phyloP scores from a whole-genome alignment of 2,329 filamentous ascomycete genomes.

The Endoconidiophora polonica region DNA sequence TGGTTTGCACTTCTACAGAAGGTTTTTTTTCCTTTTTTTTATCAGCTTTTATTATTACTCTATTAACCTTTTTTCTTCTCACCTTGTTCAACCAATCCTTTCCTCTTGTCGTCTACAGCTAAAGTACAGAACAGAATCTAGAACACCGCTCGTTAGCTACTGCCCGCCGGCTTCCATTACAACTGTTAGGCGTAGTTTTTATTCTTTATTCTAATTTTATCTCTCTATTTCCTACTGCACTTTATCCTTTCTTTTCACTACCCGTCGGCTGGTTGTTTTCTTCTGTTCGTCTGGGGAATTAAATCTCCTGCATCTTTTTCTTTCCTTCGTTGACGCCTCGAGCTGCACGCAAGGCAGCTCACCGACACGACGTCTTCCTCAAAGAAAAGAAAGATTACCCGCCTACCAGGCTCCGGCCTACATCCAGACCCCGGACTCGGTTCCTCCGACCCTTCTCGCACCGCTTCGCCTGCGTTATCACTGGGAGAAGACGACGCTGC shows the following conservation, averaged over 20 bases:
- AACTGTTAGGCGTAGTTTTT: neutral
- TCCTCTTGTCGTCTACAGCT: neutral
- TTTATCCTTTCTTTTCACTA: neutral
- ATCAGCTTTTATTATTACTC: neutral
- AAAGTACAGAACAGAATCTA: no score
- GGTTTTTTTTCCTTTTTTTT: neutral
- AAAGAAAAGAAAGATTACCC: slow-evolving; percentile 54
- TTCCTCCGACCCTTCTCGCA: slow-evolving; percentile 18
- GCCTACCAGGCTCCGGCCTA: slow-evolving; percentile 20
- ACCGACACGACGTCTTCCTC: slow-evolving; percentile 54
- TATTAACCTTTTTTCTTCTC: neutral
- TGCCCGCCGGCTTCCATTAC: neutral
- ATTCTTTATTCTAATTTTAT: neutral
- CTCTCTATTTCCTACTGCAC: neutral
- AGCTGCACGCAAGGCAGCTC: slow-evolving; percentile 48
- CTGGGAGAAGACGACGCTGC: slow-evolving; percentile 22
- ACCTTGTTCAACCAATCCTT: neutral
- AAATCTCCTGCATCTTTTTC: slow-evolving; percentile 11
- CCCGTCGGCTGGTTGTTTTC: neutral
- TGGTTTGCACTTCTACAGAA: neutral
- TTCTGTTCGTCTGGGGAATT: neutral
- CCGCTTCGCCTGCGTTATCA: slow-evolving; percentile 22
- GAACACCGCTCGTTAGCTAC: neutral
- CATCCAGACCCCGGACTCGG: slow-evolving; percentile 22
- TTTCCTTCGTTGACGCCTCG: slow-evolving; percentile 18